phyloP scores from a whole-genome alignment of 495 filamentous ascomycete species.

The Staphylotrichum tortipilum region DNA sequence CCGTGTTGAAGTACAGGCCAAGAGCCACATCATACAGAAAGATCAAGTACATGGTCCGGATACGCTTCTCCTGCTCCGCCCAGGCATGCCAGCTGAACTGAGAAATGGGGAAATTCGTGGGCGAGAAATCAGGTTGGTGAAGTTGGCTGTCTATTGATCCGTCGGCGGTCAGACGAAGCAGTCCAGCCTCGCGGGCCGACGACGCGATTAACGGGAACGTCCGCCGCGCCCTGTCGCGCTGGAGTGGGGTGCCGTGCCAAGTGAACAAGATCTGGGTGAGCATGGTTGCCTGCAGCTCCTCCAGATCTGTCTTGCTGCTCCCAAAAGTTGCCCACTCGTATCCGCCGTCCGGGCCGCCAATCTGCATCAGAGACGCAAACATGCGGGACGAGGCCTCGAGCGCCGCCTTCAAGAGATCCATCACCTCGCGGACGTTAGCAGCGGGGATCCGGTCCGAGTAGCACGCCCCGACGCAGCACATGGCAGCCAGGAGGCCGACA shows the following conservation, averaged over 20 bases:
- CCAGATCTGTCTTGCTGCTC: slow-evolving; percentile 34
- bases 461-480: slow-evolving; percentile 59
- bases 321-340: slow-evolving; percentile 27
- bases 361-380: slow-evolving; percentile 29
- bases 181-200: slow-evolving; percentile 41
- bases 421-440: slow-evolving; percentile 49
- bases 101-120: slow-evolving; percentile 25
- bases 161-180: slow-evolving; percentile 40
- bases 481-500: slow-evolving; percentile 50
- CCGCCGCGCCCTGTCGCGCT: slow-evolving; percentile 47
- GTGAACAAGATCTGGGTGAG: slow-evolving; percentile 48
- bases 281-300: slow-evolving; percentile 52
- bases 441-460: slow-evolving; percentile 50
- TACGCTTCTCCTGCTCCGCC: slow-evolving; percentile 60
- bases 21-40: slow-evolving; percentile 50
- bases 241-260: slow-evolving; percentile 54
- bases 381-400: slow-evolving; percentile 44
- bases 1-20: slow-evolving; percentile 56
- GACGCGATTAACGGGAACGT: slow-evolving; percentile 44
- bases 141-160: slow-evolving; percentile 30
- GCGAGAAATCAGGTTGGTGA: slow-evolving; percentile 35
- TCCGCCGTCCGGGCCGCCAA: slow-evolving; percentile 23
- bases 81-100: slow-evolving; percentile 52
- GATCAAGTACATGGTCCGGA: slow-evolving; percentile 51
- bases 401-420: slow-evolving; percentile 44